Percentiles rank a stretch among this genome's conserved stretches.
Conservation (phyloP, 805 yeast species). For the Wickerhamiella sorbophila region DNA sequence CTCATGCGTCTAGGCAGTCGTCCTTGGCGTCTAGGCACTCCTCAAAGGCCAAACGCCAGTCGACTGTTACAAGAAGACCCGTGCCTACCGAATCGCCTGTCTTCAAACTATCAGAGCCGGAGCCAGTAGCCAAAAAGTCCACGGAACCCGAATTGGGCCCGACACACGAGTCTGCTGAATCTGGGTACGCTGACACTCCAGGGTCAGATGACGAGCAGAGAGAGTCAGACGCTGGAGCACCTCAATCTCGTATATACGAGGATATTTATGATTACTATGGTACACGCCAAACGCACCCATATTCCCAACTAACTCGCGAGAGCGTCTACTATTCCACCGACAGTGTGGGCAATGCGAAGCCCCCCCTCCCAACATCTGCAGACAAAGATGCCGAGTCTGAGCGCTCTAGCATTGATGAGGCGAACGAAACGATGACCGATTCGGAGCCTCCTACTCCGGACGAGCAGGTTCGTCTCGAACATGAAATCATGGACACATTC, state of each 20-base stretch:
- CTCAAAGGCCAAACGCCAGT: not conserved
- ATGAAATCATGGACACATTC: conserved; percentile 11
- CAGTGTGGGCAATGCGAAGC: not conserved
- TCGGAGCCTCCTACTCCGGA: conserved; percentile 4
- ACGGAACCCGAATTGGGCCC: not conserved
- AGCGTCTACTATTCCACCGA: not conserved
- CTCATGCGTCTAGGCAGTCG: not conserved
- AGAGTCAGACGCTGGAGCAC: not conserved
- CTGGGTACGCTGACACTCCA: not conserved
- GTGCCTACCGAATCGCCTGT: not conserved
- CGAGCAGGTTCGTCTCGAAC: conserved; percentile 10
- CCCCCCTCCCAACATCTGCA: not conserved
- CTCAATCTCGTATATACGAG: conserved; percentile 1
- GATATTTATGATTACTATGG: conserved; percentile 21
- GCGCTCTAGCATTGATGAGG: conserved; percentile 1
- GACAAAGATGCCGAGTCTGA: not conserved
- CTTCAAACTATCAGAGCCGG: too few relatives aligned
- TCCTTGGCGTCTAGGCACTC: not conserved
- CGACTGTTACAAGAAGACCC: not conserved
- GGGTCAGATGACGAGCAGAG: not conserved
- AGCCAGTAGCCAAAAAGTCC: too few relatives aligned
- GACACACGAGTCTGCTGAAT: not conserved
- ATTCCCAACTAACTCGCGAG: conserved; percentile 11
- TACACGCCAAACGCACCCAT: conserved; percentile 15
- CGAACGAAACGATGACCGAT: conserved; percentile 2